Conservation (phyloP, 1,284 basidiomycete genomes). For the Farysia itapuensis region DNA sequence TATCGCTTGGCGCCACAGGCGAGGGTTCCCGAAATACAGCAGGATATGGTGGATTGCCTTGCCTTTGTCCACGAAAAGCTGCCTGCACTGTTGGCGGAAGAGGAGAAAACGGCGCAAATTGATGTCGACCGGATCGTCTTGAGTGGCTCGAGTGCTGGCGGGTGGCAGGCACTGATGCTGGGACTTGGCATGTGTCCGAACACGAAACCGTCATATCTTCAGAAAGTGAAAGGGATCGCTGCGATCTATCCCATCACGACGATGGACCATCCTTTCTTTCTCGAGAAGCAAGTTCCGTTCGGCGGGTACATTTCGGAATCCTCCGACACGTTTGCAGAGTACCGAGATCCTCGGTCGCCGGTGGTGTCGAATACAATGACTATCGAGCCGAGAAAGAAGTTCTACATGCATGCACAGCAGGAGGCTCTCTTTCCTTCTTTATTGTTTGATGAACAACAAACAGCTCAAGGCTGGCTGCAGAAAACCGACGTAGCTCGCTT, state of each 20-base stretch:
- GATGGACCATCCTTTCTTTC: constrained; percentile 38
- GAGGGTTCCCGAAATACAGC: constrained; percentile 27
- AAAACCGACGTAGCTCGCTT: constrained; percentile 24
- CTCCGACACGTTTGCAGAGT: constrained; percentile 16
- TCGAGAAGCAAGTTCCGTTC: constrained; percentile 29
- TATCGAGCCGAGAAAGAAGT: constrained; percentile 16
- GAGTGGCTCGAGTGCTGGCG: constrained; percentile 35
- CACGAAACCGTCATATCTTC: constrained; percentile 8
- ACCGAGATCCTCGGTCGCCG: constrained; percentile 18
- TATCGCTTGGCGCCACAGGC: constrained; percentile 40
- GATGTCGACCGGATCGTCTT: constrained; percentile 25
- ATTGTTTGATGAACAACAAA: constrained; percentile 24
- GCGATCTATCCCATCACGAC: constrained; percentile 41
- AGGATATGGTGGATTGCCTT: constrained; percentile 33
- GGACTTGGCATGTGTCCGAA: constrained; percentile 34
- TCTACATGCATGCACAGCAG: constrained; percentile 44
- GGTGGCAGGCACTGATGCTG: constrained; percentile 37
- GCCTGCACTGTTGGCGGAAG: constrained; percentile 9
- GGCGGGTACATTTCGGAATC: constrained; percentile 18
- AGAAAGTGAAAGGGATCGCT: constrained; percentile 23
- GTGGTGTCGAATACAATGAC: constrained; percentile 21
- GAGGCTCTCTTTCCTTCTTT: constrained; percentile 35
- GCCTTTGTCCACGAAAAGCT: constrained; percentile 23
- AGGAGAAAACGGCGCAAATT: constrained; percentile 11
- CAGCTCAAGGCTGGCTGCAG: constrained; percentile 23